These are phyloP conservation scores for Phialophora chinensis DNA, from an alignment of 2,329 filamentous ascomycete genomes.

Conservation along the genomic window DNA sequence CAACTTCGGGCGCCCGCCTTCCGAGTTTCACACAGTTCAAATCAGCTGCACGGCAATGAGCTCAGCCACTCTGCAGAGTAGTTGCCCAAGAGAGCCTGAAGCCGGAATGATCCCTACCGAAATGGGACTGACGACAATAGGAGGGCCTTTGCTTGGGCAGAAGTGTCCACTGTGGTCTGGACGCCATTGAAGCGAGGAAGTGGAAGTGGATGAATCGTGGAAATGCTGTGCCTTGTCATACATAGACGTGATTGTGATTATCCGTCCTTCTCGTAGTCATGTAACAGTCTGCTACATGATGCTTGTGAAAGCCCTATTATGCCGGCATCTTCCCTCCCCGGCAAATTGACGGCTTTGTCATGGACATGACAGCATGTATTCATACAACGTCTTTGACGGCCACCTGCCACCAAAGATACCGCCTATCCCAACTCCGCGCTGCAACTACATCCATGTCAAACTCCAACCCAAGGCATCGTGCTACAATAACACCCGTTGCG, in stretches of 20 bases:
- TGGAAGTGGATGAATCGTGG: neutral
- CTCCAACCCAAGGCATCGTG: constrained; percentile 5
- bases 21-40: constrained; percentile 30
- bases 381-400: constrained; percentile 8
- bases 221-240: neutral
- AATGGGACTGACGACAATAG: constrained; percentile 1
- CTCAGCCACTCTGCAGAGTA: constrained; percentile 29
- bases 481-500: neutral
- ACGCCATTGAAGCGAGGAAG: neutral
- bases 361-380: neutral
- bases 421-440: constrained; percentile 5
- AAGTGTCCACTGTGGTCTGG: neutral
- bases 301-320: neutral
- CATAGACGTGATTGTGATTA: neutral
- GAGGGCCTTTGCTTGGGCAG: neutral
- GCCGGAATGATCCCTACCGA: constrained; percentile 27
- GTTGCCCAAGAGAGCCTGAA: constrained; percentile 13
- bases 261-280: neutral
- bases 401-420: constrained; percentile 1
- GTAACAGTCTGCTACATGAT: neutral
- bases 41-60: constrained; percentile 7
- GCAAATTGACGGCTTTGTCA: neutral
- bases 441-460: neutral
- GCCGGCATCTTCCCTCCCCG: neutral
- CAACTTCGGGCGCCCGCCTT: constrained; percentile 19